Evolutionary conservation across 2,329 filamentous ascomycete species (phyloP), one percentile per base, ranked within the genome.

Genomic region (Coniochaeta sp.): DNA sequence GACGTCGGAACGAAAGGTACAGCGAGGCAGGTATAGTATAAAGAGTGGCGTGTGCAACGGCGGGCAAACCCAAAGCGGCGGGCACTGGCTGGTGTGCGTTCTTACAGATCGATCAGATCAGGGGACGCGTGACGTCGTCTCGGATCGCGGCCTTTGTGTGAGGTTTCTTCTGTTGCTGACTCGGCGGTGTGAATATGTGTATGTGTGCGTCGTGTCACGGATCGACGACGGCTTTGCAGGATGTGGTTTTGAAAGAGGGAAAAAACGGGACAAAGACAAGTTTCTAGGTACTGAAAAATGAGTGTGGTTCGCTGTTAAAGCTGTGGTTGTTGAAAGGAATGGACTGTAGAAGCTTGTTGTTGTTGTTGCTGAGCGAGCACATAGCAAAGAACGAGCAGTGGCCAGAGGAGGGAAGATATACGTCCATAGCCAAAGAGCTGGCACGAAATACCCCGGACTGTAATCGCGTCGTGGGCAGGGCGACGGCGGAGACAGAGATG

Each of bases 131-230:
- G 27, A 31, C 45, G 45, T 48, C 26, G 45, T 48, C 26, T 28
- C 45, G 45, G 45, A 48, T 30, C 45, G 45, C 24, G 9, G 45
- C 45, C n/a, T 48, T 48, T 48, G 45, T 48, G 45, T 31, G 45
- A 31, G 24, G 26, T 27, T n/a, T n/a, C n/a, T n/a, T 12, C 27
- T 42, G 27, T 13, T n/a, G 10, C 26, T 30, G 45, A 30, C 22
- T 18, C 3, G 28, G 26, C 22, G 22, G 22, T 26, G 12, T 42
- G n/a, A n/a, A n/a, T n/a, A n/a, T n/a, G n/a, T n/a, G n/a, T n/a
- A n/a, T n/a, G n/a, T n/a, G n/a, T n/a, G n/a, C n/a, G n/a, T 42
- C 20, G 38, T 42, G 38, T 42, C 20, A 42, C 38, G 38, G 38
- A 42, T 42, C 38, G 18, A 42, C 38, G 6, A n/a, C n/a, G n/a